These are phyloP conservation scores for Metschnikowia proteae DNA, from an alignment of 805 yeast species.

Conservation along the genomic window DNA sequence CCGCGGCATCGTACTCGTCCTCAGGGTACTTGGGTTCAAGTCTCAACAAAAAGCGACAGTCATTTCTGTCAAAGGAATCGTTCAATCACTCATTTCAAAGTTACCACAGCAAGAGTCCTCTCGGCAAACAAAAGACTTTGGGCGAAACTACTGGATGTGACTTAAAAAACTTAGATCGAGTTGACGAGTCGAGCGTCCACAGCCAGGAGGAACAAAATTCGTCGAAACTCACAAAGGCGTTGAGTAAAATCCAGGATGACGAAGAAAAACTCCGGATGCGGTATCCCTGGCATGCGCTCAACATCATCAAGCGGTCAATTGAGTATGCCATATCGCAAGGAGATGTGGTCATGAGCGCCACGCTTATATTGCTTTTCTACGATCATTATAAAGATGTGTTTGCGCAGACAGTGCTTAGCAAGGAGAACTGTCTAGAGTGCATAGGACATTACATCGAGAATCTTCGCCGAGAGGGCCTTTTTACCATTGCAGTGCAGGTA, in stretches of 20 bases:
- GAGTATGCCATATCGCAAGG: slow-evolving; percentile 59
- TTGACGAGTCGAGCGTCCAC: slow-evolving; percentile 17
- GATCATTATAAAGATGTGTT: slow-evolving; percentile 18
- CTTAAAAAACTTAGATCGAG: slow-evolving; percentile 11
- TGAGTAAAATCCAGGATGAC: slow-evolving; percentile 11
- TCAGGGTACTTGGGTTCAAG: slow-evolving; percentile 7
- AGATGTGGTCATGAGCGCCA: slow-evolving; percentile 57
- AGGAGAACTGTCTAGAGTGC: slow-evolving; percentile 49
- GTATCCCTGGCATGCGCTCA: slow-evolving; percentile 56
- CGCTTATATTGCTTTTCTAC: slow-evolving; percentile 53
- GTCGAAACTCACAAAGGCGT: slow-evolving; percentile 27
- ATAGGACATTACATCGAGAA: slow-evolving; percentile 51
- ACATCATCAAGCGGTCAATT: slow-evolving; percentile 48
- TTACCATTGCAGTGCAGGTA: slow-evolving; percentile 56
- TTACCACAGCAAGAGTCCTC: slow-evolving; percentile 4
- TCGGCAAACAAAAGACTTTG: background rate
- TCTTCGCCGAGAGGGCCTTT: slow-evolving; percentile 47
- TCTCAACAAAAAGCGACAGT: background rate
- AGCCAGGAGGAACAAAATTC: slow-evolving; percentile 11
- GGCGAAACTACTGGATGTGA: background rate
- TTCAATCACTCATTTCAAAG: slow-evolving; percentile 8
- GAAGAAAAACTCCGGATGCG: slow-evolving; percentile 3
- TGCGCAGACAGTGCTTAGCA: slow-evolving; percentile 14
- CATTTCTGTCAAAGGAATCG: slow-evolving; percentile 11
- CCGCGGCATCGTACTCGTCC: slow-evolving; percentile 14